phyloP scores from a whole-genome alignment of 2,329 filamentous ascomycete species.

The Tolypocladium amazonense region DNA sequence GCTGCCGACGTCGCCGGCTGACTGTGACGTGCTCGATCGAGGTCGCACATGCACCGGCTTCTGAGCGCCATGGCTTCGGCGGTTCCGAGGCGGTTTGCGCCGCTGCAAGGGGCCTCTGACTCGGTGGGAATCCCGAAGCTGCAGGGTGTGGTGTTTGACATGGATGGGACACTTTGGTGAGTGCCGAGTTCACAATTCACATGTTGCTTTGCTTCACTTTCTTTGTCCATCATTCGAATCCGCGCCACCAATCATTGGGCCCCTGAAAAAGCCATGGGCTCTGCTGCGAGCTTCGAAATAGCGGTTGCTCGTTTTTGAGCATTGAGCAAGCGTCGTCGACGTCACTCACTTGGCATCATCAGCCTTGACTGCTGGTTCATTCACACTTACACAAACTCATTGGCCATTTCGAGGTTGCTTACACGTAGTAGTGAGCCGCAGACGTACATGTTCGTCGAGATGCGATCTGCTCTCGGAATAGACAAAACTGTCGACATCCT shows the following conservation, averaged over 20 bases:
- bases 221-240: neutral
- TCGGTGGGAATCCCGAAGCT: constrained; percentile 29
- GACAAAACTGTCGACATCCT: constrained; percentile 70
- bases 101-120: constrained; percentile 31
- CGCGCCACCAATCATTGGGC: neutral
- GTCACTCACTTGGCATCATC: neutral
- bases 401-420: neutral
- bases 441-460: constrained; percentile 89
- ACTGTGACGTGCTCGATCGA: neutral
- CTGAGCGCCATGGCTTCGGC: constrained; percentile 31
- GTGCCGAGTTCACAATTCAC: neutral
- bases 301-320: neutral
- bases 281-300: neutral
- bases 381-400: neutral
- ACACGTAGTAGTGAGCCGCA: constrained; percentile 61
- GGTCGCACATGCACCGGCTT: neutral
- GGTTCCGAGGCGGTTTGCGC: constrained; percentile 41
- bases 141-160: constrained; percentile 70
- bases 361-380: neutral
- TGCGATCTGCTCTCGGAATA: constrained; percentile 69
- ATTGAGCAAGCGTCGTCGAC: neutral
- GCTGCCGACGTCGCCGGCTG: neutral
- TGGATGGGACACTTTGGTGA: constrained; percentile 88
- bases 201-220: neutral
- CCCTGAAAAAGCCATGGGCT: neutral